Base-by-base conservation (phyloP, 2,329 filamentous ascomycete genomes). In the Verticillium isaacii region DNA sequence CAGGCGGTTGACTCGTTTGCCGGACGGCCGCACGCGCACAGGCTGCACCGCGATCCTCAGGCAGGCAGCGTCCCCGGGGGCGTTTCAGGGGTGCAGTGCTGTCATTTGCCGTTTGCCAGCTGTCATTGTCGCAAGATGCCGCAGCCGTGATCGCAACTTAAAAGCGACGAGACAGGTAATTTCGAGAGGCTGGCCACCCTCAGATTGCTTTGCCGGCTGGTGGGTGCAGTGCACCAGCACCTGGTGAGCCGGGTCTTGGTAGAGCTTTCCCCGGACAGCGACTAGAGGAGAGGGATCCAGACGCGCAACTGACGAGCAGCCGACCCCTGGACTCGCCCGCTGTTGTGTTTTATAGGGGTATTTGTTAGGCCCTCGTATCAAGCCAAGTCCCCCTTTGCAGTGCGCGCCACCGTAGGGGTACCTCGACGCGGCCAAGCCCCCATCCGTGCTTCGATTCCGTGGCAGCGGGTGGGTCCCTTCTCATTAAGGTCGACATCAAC, bases 41-140 rank as follows among this genome's bases (percentile, higher is more conserved):
- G 45, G 45, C 45, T 52, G 45, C 45, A 52, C 45, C 12, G 45
- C 19, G 45, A 52, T 52, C 45, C 45, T 52, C 45, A 23, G 45
- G 19, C 19, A 25, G 19, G 45, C 19, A 52, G 45, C 9, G n/a
- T 52, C n/a, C 45, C 45, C 17, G 29, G 29, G n/a, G 45, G 9
- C 19, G 45, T 52, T 52, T 52, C 45, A 52, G 45, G 19, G 45
- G 45, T 29, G 29, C 29, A 29, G 3, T 50, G n/a, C 37, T 58
- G 57, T 58, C 57, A 58, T 52, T 19, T 52, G 45, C 45, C 45
- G 45, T 52, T 52, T 52, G 45, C 57, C 57, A 34, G 23, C 57
- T 58, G 57, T 32, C 57, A 58, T 50, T 19, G 39, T 58, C 37
- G n/a, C 25, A 58, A 17, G 37, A 45, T 50, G 37, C 25, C 32